phyloP scores from a whole-genome alignment of 2,329 filamentous ascomycete genomes.

The Aspergillus pseudoviridinutans region DNA sequence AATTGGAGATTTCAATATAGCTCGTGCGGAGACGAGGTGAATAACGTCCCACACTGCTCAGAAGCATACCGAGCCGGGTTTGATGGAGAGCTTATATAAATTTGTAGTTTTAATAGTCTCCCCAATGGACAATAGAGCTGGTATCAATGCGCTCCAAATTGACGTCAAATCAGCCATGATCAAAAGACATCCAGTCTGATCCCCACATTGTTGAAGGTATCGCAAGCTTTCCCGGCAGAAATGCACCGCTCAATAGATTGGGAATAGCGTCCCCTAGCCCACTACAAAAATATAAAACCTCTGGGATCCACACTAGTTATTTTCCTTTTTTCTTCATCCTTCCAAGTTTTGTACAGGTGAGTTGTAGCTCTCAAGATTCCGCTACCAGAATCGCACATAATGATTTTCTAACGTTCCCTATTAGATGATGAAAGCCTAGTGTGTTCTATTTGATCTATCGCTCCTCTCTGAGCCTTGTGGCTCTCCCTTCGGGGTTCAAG shows the following conservation, averaged over 20 bases:
- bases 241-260: constrained; percentile 17
- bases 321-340: constrained; percentile 73
- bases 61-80: constrained; percentile 15
- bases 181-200: background rate
- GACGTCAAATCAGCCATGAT: background rate
- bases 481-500: constrained; percentile 84
- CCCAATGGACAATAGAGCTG: background rate
- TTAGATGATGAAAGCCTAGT: constrained; percentile 99
- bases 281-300: constrained; percentile 23
- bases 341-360: constrained; percentile 98
- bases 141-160: background rate
- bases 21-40: constrained; percentile 27
- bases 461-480: constrained; percentile 61
- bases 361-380: constrained; percentile 38
- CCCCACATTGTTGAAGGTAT: constrained; percentile 6
- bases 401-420: constrained; percentile 11
- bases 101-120: background rate
- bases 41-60: constrained; percentile 21
- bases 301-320: constrained; percentile 17
- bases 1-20: constrained; percentile 38
- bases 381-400: constrained; percentile 14
- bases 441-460: constrained; percentile 85
- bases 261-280: constrained; percentile 20
- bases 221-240: constrained; percentile 13
- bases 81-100: background rate